Percentiles rank a stretch among this genome's conserved stretches.
These are phyloP conservation scores for Boletus vermiculosoides DNA, from an alignment of 768 basidiomycete species.

Conservation along the genomic window DNA sequence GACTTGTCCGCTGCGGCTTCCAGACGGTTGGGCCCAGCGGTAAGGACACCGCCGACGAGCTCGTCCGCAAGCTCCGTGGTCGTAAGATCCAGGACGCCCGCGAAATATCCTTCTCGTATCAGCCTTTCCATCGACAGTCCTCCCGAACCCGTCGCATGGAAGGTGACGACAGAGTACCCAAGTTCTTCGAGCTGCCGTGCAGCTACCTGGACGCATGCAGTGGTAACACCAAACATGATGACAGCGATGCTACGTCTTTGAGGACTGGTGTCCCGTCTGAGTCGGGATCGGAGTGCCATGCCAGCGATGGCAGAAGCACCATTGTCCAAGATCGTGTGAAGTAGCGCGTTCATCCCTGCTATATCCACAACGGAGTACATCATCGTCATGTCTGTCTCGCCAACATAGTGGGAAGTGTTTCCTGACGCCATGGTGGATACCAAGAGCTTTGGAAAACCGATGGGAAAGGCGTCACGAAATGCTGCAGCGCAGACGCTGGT, in stretches of 20 bases:
- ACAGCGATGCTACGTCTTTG: conserved; percentile 15
- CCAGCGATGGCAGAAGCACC: conserved; percentile 29
- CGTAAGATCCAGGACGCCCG: conserved; percentile 31
- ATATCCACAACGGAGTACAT: conserved; percentile 34
- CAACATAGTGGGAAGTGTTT: conserved; percentile 26
- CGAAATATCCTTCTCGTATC: conserved; percentile 24
- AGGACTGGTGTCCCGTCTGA: neutral
- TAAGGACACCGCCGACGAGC: conserved; percentile 30
- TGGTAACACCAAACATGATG: conserved; percentile 32
- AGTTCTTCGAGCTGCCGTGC: conserved; percentile 20
- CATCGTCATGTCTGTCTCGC: conserved; percentile 33
- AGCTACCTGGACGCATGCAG: conserved; percentile 22
- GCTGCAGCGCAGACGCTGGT: conserved; percentile 24
- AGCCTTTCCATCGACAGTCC: conserved; percentile 33
- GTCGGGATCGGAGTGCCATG: conserved; percentile 20
- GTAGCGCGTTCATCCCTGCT: conserved; percentile 28
- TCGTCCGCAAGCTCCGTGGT: conserved; percentile 36
- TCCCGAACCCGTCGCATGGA: conserved; percentile 32
- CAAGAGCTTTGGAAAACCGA: conserved; percentile 32
- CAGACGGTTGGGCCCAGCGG: conserved; percentile 28
- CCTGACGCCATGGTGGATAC: conserved; percentile 35
- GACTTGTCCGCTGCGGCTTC: conserved; percentile 20
- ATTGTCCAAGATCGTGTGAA: conserved; percentile 24
- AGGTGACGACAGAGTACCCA: conserved; percentile 24
- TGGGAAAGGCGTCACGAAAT: conserved; percentile 23